Base-by-base conservation (phyloP, 2,329 filamentous ascomycete genomes). In the Aspergillus chevalieri region DNA sequence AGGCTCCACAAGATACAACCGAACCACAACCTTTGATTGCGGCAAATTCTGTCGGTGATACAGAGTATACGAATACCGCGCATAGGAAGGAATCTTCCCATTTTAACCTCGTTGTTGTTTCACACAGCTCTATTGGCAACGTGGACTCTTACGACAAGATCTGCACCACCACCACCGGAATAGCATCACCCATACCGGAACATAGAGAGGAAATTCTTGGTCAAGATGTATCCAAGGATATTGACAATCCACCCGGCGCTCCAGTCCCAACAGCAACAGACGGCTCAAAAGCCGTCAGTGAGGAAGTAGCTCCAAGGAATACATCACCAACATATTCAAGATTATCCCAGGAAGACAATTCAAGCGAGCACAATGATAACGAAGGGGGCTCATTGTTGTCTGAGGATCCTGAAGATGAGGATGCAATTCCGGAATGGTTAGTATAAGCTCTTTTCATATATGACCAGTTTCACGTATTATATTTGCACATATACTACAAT, bases 351-450 rank as follows among this genome's bases (percentile, higher is more conserved):
- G 53, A 60, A 26, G 26, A 52, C 12, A 44, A 50, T 17, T 51
- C 55, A 14, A 55, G 58, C 26, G 61, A 64, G 38, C 61, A 61
- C 21, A 65, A 61, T 48, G 65, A 58, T 41, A 64, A 71, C 15
- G 76, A 80, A 34, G 64, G 68, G 38, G 75, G 73, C 0, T 82
- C 79, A 4, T 60, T 83, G 43, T 65, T 80, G 6, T 80, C 81
- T 1, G 78, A 84, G 57, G 82, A 85, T 57, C 81, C 82, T 0
- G 82, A 84, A 28, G 82, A 85, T 56, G 80, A 83, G 45, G 81
- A 84, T 61, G 80, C 80, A 2, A 81, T 84, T 54, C 82, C 82
- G 3, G 81, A 84, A 41, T 85, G 82, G 82, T 63, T 85, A 44
- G 65, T 77, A 54, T 72, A 59, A 7, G 38, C 19, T 19, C 17